Evolutionary conservation across 176 grass and related monocot species (phyloP).

Genomic region (Zoysia pacifica): DNA sequence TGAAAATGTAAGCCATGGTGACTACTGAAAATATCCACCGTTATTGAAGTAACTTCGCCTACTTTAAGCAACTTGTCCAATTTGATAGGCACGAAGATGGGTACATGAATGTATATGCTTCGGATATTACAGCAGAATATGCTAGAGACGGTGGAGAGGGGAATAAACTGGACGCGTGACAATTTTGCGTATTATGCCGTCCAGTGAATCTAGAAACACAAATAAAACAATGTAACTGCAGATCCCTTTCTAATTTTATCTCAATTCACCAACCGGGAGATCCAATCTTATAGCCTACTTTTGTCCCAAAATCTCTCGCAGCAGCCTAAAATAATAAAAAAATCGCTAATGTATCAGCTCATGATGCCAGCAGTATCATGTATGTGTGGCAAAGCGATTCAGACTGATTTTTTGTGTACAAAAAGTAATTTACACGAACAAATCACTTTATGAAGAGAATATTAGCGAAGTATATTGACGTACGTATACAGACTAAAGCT

Average conservation of each 20-base stretch:
- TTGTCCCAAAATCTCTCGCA: background rate
- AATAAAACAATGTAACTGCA: background rate
- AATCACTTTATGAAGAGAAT: background rate
- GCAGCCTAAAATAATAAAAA: background rate
- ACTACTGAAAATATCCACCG: too few relatives aligned
- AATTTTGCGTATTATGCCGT: background rate
- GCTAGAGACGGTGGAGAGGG: conserved; percentile 2
- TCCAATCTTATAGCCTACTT: background rate
- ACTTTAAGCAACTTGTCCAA: background rate
- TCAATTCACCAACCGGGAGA: background rate
- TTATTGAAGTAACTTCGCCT: background rate
- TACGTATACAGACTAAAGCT: background rate
- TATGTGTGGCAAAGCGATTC: background rate
- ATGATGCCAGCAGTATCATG: background rate
- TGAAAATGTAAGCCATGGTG: too few relatives aligned
- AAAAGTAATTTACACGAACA: background rate
- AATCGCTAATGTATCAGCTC: background rate
- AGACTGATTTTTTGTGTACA: background rate
- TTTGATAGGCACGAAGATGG: background rate
- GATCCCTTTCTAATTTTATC: background rate
- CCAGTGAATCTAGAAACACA: background rate
- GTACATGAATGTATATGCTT: background rate
- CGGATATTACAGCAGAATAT: conserved; percentile 36
- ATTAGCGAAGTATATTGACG: conserved; percentile 9
- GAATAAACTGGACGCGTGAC: conserved; percentile 17